These are phyloP conservation scores for Blastobotrys arbuscula DNA, from an alignment of 1,139 yeast species.

Conservation along the genomic window DNA sequence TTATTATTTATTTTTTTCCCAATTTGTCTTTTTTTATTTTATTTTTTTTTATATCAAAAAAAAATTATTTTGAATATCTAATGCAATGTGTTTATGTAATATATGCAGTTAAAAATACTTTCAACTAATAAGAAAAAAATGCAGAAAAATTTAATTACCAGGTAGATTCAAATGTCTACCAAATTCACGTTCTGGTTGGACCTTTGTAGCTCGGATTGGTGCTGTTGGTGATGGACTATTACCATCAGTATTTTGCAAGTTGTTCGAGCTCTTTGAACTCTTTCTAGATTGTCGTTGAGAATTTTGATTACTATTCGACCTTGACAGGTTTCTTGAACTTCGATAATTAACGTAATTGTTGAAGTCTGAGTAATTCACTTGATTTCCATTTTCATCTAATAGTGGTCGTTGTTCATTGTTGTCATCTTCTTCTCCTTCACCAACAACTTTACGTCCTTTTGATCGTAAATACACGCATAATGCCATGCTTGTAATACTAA, in stretches of 20 bases:
- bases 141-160: conserved; percentile 1
- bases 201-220: conserved; percentile 27
- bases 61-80: too few relatives aligned
- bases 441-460: neutral
- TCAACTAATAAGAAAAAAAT: neutral
- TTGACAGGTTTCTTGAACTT: neutral
- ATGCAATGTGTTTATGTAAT: neutral
- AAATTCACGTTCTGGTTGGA: conserved; percentile 27
- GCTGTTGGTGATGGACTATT: neutral
- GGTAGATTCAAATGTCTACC: conserved; percentile 29
- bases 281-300: neutral
- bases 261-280: neutral
- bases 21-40: too few relatives aligned
- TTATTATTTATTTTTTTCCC: too few relatives aligned
- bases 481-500: conserved; percentile 19
- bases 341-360: neutral
- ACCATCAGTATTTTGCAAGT: neutral
- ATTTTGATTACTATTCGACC: neutral
- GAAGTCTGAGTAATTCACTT: neutral
- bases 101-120: neutral
- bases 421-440: neutral
- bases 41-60: too few relatives aligned
- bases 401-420: neutral
- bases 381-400: neutral
- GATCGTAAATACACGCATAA: conserved; percentile 8